Evolutionary conservation across 495 filamentous ascomycete species (phyloP).

Genomic region (Tuber magnatum): DNA sequence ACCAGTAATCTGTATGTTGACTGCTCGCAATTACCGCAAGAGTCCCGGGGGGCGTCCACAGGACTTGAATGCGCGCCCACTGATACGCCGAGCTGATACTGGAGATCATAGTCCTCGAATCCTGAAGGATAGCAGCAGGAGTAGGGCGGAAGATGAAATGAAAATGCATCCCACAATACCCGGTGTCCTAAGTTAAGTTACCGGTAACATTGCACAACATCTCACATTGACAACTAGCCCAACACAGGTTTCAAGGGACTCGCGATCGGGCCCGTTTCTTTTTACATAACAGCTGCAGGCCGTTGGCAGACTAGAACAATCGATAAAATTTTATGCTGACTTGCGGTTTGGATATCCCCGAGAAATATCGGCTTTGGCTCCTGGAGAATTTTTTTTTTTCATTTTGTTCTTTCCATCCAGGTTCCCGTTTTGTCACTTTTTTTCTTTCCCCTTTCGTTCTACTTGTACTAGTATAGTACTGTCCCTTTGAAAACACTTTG

Average conservation of each 20-base stretch:
- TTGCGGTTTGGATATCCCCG: background rate
- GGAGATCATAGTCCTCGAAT: background rate
- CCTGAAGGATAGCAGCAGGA: background rate
- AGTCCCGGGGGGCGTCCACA: background rate
- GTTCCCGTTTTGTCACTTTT: background rate
- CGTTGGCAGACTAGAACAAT: background rate
- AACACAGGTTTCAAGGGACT: background rate
- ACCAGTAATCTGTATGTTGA: background rate
- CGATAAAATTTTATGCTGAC: background rate
- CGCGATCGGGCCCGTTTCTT: constrained; percentile 1
- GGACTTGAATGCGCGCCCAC: background rate
- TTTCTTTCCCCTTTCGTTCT: background rate
- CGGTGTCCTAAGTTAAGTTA: background rate
- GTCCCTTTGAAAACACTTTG: background rate
- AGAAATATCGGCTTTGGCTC: background rate
- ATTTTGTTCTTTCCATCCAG: background rate
- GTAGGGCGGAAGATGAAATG: background rate
- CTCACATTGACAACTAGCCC: background rate
- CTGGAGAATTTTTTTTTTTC: background rate
- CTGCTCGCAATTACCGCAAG: background rate
- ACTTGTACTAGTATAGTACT: no score
- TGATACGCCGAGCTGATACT: background rate
- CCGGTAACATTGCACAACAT: background rate
- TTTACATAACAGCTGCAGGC: constrained; percentile 4
- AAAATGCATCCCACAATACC: background rate